Base-by-base conservation (phyloP, 192 early-diverging fungal species). In the Coemansia sp. region DNA sequence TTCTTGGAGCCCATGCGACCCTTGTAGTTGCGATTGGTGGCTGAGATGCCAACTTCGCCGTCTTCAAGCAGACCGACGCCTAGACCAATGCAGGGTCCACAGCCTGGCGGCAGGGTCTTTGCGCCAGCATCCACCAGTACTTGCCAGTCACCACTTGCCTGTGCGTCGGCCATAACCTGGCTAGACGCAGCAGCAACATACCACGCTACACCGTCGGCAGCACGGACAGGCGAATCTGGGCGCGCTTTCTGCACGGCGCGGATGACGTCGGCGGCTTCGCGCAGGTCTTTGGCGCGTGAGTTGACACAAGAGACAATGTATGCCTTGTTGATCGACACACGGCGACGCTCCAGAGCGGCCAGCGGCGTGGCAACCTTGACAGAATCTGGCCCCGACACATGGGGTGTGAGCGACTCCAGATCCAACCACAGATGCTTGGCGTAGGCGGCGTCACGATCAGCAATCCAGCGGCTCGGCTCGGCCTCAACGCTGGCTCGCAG, bases 21-120 rank as follows among this genome's bases (percentile, higher is more conserved):
- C 83, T 99, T 99, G 83, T 93, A 99, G 72, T 99, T 99, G 53
- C 97, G 86, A 75, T 99, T 99, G 21, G 97, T 97, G 15, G 97
- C 97, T n/a, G 93, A 95, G 52, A 99, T 97, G 22, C 97, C 95
- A 6, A 97, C 92, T 76, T 97, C 95, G 32, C 93, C 92, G 69
- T 99, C 97, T 80, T 95, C 85, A 43, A 99, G 85, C 60, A 99
- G 79, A 23, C 95, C 97, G 15, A 87, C 85, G 32, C 97, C 97
- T 2, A 97, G 84, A 11, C 95, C 91, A 62, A 98, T 93, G 70
- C 97, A 98, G 32, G 95, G 97, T 7, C 97, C 97, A 83, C 97
- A 98, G 25, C 97, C 97, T 10, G 97, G 94, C 10, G 94, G 94
- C 52, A 98, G 75, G 9, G 88, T 74, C 51, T 80, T 90, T 14